These are phyloP conservation scores for Darksidea phi DNA, from an alignment of 495 filamentous ascomycete genomes.

Conservation along the genomic window DNA sequence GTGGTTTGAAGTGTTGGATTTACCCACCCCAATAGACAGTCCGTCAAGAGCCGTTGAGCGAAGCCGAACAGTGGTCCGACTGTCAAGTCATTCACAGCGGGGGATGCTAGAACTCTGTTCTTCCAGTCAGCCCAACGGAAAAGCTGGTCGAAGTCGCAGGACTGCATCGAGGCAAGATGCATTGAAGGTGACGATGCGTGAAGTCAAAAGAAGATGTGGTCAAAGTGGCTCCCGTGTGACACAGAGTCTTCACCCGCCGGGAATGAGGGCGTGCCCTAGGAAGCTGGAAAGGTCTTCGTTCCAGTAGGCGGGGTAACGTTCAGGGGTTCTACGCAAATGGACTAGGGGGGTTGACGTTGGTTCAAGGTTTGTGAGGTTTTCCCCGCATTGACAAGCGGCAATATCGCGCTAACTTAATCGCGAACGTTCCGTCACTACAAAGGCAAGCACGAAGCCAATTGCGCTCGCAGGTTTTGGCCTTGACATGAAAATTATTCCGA, in stretches of 20 bases:
- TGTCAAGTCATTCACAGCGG: neutral
- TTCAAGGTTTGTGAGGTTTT: too few species aligned
- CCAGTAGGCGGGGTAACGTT: too few species aligned
- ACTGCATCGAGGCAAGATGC: neutral
- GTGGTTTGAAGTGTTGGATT: constrained; percentile 21
- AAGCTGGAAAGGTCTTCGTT: too few species aligned
- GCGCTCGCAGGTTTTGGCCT: too few species aligned
- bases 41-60: neutral
- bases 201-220: constrained; percentile 27
- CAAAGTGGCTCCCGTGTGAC: constrained; percentile 15
- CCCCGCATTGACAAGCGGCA: too few species aligned
- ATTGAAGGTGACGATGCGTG: neutral
- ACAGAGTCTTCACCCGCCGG: constrained; percentile 1
- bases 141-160: neutral
- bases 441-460: too few species aligned
- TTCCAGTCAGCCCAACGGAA: neutral
- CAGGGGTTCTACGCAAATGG: too few species aligned
- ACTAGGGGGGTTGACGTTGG: too few species aligned
- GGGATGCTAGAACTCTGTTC: neutral
- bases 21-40: constrained; percentile 19
- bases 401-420: too few species aligned
- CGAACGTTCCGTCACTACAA: too few species aligned
- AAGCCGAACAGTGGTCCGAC: neutral
- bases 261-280: too few species aligned
- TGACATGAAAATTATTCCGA: too few species aligned